A percentile compares a stretch with the other conserved stretches of the same genome.
Evolutionary conservation across 2,329 filamentous ascomycete genomes (phyloP).

Genomic region (Cryphonectria naterciae): DNA sequence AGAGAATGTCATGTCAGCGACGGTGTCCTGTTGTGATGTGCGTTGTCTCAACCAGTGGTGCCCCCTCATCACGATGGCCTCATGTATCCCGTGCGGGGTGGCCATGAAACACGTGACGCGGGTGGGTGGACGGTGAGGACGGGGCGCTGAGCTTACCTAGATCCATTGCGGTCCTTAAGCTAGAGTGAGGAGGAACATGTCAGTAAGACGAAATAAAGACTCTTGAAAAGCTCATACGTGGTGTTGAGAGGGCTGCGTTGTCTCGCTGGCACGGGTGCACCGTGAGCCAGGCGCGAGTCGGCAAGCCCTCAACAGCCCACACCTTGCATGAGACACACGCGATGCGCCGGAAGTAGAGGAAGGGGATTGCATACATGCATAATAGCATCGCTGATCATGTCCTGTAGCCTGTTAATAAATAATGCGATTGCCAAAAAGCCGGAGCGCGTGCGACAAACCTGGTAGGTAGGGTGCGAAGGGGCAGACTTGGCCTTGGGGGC

Average conservation of each 20-base stretch:
- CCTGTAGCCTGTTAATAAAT: conserved; percentile 49
- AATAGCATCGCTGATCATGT: conserved; percentile 67
- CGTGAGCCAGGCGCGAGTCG: neutral
- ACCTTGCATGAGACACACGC: conserved; percentile 27
- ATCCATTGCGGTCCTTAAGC: conserved; percentile 67
- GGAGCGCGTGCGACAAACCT: conserved; percentile 49
- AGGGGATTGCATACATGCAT: conserved; percentile 56
- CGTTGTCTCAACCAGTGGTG: conserved; percentile 15
- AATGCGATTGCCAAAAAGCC: conserved; percentile 30
- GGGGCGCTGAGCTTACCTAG: conserved; percentile 44
- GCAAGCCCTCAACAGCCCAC: conserved; percentile 18
- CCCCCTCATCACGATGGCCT: conserved; percentile 28
- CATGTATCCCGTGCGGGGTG: conserved; percentile 27
- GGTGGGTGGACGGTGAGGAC: conserved; percentile 19
- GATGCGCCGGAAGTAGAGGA: conserved; percentile 45
- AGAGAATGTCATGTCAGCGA: conserved; percentile 36
- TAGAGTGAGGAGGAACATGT: conserved; percentile 44
- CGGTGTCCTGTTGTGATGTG: neutral
- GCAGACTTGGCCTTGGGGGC: conserved; percentile 54
- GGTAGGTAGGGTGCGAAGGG: conserved; percentile 59
- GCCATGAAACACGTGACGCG: conserved; percentile 27
- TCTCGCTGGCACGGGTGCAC: neutral
- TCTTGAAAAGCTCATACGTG: neutral
- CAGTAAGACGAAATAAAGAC: conserved; percentile 39
- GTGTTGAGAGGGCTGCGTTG: conserved; percentile 15